Evolutionary conservation across 2,329 filamentous ascomycete species (phyloP).

Genomic region (Fusarium lyarnte): DNA sequence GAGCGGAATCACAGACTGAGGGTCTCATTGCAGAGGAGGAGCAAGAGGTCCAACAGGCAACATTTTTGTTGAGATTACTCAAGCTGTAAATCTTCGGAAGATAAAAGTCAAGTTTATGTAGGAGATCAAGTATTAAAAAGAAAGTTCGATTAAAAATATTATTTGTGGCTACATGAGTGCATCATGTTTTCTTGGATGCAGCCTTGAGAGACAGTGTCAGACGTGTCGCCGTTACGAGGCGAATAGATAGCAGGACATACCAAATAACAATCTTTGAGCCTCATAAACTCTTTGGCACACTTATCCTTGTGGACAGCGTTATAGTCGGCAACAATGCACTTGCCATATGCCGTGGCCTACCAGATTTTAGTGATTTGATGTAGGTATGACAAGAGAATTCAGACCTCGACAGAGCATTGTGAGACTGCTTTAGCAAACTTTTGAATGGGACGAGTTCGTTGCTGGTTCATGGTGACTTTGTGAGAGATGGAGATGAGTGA

Average conservation of each 20-base stretch:
- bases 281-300: conserved; percentile 85
- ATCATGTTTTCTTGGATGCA: conserved; percentile 43
- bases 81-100: conserved; percentile 66
- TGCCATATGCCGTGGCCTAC: conserved; percentile 86
- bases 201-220: conserved; percentile 31
- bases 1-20: conserved; percentile 35
- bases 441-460: conserved; percentile 59
- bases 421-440: conserved; percentile 64
- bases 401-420: conserved; percentile 65
- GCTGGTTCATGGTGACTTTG: conserved; percentile 37
- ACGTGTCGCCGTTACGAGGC: background rate
- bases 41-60: conserved; percentile 86
- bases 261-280: conserved; percentile 86
- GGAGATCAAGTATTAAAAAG: conserved; percentile 11
- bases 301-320: conserved; percentile 91
- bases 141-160: conserved; percentile 12
- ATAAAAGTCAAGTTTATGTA: background rate
- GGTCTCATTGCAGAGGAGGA: conserved; percentile 80
- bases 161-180: background rate
- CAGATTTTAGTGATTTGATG: background rate
- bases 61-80: conserved; percentile 78
- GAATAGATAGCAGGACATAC: conserved; percentile 60
- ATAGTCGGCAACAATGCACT: conserved; percentile 91
- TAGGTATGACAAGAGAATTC: conserved; percentile 12
- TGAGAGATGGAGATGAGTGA: background rate